Conservation (phyloP, 2,329 filamentous ascomycete species). For the Davidsoniella neocaledoniae region DNA sequence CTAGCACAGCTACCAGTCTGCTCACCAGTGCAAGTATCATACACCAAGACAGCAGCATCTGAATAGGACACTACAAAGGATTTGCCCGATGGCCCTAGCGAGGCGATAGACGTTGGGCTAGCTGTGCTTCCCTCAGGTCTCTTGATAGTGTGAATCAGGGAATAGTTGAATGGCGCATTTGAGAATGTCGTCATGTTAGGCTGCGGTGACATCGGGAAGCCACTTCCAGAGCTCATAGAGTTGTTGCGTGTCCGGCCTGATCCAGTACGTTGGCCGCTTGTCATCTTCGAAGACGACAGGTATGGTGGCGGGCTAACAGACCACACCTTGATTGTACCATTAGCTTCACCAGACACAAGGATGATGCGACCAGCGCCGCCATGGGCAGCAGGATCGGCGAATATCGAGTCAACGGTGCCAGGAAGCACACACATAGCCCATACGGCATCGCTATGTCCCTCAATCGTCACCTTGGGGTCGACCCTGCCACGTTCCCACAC, state of each 20-base stretch:
- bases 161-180: slow-evolving; percentile 72
- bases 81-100: slow-evolving; percentile 65
- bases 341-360: slow-evolving; percentile 79
- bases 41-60: slow-evolving; percentile 79
- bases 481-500: slow-evolving; percentile 93
- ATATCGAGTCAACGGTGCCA: slow-evolving; percentile 61
- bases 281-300: slow-evolving; percentile 55
- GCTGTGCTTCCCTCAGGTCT: slow-evolving; percentile 37
- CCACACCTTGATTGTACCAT: slow-evolving; percentile 87
- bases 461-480: slow-evolving; percentile 84
- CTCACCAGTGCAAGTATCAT: slow-evolving; percentile 81
- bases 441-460: slow-evolving; percentile 88
- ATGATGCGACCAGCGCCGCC: slow-evolving; percentile 74
- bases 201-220: slow-evolving; percentile 79
- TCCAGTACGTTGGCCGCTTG: slow-evolving; percentile 27
- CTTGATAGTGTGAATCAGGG: slow-evolving; percentile 71
- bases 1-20: slow-evolving; percentile 88
- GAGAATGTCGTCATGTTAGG: slow-evolving; percentile 59
- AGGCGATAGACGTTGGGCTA: slow-evolving; percentile 76
- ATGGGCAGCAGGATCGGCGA: slow-evolving; percentile 57
- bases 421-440: slow-evolving; percentile 92
- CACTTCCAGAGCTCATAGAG: slow-evolving; percentile 86
- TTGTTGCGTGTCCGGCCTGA: slow-evolving; percentile 65
- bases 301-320: slow-evolving; percentile 83
- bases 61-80: slow-evolving; percentile 87